These are phyloP conservation scores for Aquilaria yunnanensis DNA, from an alignment of 345 rosid species.

Conservation along the genomic window DNA sequence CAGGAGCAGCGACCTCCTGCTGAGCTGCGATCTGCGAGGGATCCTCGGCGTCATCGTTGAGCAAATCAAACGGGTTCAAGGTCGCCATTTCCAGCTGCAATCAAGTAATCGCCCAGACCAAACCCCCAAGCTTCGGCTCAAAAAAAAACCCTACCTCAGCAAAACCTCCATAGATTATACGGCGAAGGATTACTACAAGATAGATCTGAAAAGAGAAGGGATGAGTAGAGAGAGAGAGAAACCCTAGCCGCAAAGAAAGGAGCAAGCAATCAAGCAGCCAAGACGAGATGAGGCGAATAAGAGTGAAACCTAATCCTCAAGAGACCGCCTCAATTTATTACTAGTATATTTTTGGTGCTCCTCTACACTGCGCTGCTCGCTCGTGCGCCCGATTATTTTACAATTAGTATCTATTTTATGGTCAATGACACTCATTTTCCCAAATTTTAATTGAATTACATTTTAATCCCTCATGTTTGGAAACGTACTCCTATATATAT, in stretches of 20 bases:
- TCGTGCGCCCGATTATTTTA: constrained; percentile 3
- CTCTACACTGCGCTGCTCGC: not conserved
- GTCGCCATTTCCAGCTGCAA: constrained; percentile 50
- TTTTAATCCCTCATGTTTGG: too few relatives aligned
- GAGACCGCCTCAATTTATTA: constrained; percentile 12
- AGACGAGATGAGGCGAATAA: constrained; percentile 3
- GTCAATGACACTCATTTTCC: not conserved
- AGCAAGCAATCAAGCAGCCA: not conserved
- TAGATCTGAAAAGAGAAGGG: not conserved
- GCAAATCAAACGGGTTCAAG: constrained; percentile 73
- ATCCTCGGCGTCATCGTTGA: constrained; percentile 77
- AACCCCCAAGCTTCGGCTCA: constrained; percentile 13
- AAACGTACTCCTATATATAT: too few relatives aligned
- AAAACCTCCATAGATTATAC: constrained; percentile 20
- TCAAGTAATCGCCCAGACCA: constrained; percentile 1
- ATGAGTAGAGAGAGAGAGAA: constrained; percentile 7
- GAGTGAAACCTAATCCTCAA: constrained; percentile 13
- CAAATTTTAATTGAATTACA: too few relatives aligned
- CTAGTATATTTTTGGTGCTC: constrained; percentile 7
- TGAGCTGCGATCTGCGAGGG: constrained; percentile 51
- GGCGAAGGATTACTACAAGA: not conserved
- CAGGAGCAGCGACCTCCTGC: constrained; percentile 27
- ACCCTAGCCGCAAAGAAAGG: constrained; percentile 35
- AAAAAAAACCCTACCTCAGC: constrained; percentile 21
- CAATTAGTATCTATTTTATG: not conserved